Percentiles rank a stretch among this genome's conserved stretches.
These are phyloP conservation scores for Phlebiopsis gigantea DNA, from an alignment of 768 basidiomycete species.

Conservation along the genomic window DNA sequence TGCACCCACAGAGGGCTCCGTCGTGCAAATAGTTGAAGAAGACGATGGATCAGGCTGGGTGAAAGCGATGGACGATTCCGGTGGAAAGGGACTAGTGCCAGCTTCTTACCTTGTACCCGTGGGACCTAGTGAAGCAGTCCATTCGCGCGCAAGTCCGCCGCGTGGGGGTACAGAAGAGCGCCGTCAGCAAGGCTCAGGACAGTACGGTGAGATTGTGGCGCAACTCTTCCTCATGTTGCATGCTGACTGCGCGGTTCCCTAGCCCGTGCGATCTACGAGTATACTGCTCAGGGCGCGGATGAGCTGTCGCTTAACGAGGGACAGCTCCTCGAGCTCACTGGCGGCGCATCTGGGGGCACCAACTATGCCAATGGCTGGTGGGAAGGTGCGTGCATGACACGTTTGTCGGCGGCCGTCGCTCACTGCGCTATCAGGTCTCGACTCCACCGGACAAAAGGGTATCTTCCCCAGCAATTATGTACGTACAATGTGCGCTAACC, in stretches of 20 bases:
- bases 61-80: conserved; percentile 57
- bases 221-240: background rate
- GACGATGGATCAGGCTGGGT: conserved; percentile 89
- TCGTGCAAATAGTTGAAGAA: conserved; percentile 65
- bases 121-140: conserved; percentile 22
- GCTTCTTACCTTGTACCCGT: conserved; percentile 65
- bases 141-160: conserved; percentile 8
- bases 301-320: conserved; percentile 63
- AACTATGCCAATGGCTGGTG: conserved; percentile 80
- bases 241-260: background rate
- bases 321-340: conserved; percentile 58
- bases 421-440: conserved; percentile 42
- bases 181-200: conserved; percentile 31
- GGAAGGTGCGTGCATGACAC: conserved; percentile 53
- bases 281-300: conserved; percentile 66
- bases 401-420: background rate
- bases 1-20: conserved; percentile 46
- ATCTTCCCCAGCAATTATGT: conserved; percentile 91
- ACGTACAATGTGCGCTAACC: conserved; percentile 29
- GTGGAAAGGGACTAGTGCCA: conserved; percentile 72
- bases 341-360: conserved; percentile 53
- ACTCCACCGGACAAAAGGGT: conserved; percentile 56
- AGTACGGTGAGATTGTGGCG: conserved; percentile 42
- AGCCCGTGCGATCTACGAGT: conserved; percentile 84
- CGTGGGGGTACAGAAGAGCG: conserved; percentile 5